Percentiles rank a stretch among this genome's conserved stretches.
phyloP scores from a whole-genome alignment of 306 rosid species.

The Trichosanthes truncata region DNA sequence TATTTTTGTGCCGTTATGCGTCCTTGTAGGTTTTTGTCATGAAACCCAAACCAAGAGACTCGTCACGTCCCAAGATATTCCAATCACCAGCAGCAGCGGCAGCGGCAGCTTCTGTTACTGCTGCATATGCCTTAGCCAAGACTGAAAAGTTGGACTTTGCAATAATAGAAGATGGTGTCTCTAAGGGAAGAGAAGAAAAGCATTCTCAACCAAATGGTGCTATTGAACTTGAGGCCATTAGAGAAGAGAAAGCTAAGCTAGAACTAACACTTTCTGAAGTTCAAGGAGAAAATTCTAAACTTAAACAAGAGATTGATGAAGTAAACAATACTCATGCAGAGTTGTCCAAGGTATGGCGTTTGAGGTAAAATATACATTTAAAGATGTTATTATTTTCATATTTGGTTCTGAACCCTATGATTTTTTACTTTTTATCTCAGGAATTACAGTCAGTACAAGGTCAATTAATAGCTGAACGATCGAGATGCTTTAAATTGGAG shows the following conservation, averaged over 20 bases:
- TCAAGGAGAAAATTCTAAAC: constrained; percentile 21
- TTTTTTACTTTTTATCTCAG: constrained; percentile 35
- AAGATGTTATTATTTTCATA: background rate
- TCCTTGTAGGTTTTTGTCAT: constrained; percentile 61
- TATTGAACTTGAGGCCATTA: constrained; percentile 35
- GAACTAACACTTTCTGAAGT: constrained; percentile 57
- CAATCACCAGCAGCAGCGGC: constrained; percentile 98
- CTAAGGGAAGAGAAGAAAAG: constrained; percentile 30
- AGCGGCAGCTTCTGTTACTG: constrained; percentile 92
- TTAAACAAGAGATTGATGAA: constrained; percentile 39
- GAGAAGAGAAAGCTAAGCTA: constrained; percentile 46
- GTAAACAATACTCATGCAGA: constrained; percentile 63
- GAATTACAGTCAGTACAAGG: constrained; percentile 90
- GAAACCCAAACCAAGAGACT: constrained; percentile 67
- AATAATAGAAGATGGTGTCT: constrained; percentile 28
- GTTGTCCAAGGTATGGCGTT: constrained; percentile 61
- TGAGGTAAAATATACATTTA: background rate
- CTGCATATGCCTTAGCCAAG: constrained; percentile 86
- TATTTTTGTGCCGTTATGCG: background rate
- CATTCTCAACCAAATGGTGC: constrained; percentile 23
- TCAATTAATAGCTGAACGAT: constrained; percentile 85
- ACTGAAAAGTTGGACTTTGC: constrained; percentile 54
- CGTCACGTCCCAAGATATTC: constrained; percentile 65
- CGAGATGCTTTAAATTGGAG: constrained; percentile 94
- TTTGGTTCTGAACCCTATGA: background rate